Evolutionary conservation across 257 asterid genomes (phyloP), one percentile per base, ranked within the genome.

Genomic region (Solanum dulcamara): DNA sequence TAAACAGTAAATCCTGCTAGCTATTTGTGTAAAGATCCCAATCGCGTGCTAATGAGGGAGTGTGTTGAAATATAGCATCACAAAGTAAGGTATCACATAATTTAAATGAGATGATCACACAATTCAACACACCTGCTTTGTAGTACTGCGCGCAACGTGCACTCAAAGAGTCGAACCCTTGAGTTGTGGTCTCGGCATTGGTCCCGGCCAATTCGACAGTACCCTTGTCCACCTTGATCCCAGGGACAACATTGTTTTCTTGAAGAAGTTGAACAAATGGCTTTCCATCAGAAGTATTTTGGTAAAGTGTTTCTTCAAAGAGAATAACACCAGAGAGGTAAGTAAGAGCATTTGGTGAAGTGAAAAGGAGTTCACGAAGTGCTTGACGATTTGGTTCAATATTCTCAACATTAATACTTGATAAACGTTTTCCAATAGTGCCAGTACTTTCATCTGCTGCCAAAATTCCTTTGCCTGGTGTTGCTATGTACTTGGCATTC

Each of bases 371-470:
- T 86, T 94, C 92, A 11, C 98, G 98, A 77, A 94, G 98, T 40
- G 93, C 92, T 80, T 92, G 98, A 35, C 98, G 96, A 88, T 95
- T 95, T 17, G 98, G 85, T 81, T 95, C 98, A 28, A 90, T 91
- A 92, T 95, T 95, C 84, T 95, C 97, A 1, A 95, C 98, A 82
- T 86, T 90, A 66, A 95, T 94, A 92, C 93, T 93, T 5, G 97
- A 67, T 8, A 95, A 91, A 7, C 98, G 97, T 32, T 95, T 95
- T 8, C 98, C 98, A 84, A 94, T 93, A 11, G 98, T 95, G 88
- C 98, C 98, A 4, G 98, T 95, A 91, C 96, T 92, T 92, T 95
- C 98, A 85, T 95, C 98, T 10, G 98, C 98, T 6, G 98, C 98
- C 5, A 95, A 57, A 48, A 95, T 95, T 28, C 98, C 98, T 87